These are phyloP conservation scores for Inga laurina DNA, from an alignment of 306 rosid genomes.

Conservation along the genomic window DNA sequence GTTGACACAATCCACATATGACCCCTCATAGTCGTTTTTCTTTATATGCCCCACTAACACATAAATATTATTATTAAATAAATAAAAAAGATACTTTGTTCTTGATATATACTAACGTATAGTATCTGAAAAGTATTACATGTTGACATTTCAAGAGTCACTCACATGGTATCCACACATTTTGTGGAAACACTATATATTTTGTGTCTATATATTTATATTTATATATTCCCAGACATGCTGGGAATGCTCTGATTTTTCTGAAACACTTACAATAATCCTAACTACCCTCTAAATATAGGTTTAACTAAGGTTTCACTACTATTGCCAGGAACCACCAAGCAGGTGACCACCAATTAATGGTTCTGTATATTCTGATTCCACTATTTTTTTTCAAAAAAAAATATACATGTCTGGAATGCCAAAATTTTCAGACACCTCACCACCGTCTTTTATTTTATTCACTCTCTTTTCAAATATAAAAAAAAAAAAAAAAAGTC, in stretches of 20 bases:
- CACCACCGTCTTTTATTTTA: neutral
- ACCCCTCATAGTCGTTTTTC: constrained; percentile 8
- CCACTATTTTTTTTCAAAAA: constrained; percentile 9
- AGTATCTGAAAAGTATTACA: constrained; percentile 17
- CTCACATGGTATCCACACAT: constrained; percentile 40
- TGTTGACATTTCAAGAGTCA: constrained; percentile 32
- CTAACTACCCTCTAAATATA: constrained; percentile 36
- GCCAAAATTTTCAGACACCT: constrained; percentile 43
- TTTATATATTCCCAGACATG: constrained; percentile 29
- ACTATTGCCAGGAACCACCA: constrained; percentile 35
- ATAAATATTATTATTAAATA: neutral
- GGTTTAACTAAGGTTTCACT: constrained; percentile 22
- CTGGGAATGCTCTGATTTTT: constrained; percentile 33
- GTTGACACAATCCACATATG: constrained; percentile 43
- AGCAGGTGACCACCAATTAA: constrained; percentile 60
- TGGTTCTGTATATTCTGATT: constrained; percentile 28
- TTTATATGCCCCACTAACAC: neutral
- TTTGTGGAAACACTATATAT: constrained; percentile 15
- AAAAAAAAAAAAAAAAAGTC: neutral
- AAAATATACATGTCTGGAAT: constrained; percentile 31
- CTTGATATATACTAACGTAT: neutral
- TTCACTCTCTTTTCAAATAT: neutral
- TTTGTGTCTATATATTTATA: neutral
- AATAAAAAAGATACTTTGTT: neutral
- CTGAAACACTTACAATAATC: constrained; percentile 19